phyloP scores from a whole-genome alignment of 1,284 basidiomycete genomes.

The Agroathelia rolfsii region DNA sequence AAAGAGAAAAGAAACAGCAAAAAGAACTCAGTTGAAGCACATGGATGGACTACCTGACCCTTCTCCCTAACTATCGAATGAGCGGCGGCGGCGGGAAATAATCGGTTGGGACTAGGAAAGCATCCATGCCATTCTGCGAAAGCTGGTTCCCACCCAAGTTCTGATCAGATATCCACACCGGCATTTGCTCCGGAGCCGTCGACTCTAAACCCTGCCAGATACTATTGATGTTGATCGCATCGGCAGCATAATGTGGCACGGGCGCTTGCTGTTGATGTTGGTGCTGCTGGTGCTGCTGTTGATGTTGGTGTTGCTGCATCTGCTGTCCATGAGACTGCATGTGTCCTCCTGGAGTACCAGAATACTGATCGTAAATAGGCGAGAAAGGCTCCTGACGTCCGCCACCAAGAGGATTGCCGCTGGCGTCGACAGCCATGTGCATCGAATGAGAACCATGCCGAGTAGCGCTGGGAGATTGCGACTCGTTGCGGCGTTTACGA shows the following conservation, averaged over 20 bases:
- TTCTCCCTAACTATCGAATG: constrained; percentile 68
- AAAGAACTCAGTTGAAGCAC: no score
- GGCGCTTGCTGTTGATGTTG: constrained; percentile 18
- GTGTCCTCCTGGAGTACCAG: constrained; percentile 22
- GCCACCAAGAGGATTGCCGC: constrained; percentile 10
- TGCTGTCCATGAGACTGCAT: constrained; percentile 11
- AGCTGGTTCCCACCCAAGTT: constrained; percentile 65
- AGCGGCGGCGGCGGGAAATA: constrained; percentile 60
- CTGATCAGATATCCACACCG: constrained; percentile 76
- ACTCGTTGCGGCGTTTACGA: constrained; percentile 51
- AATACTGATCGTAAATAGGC: constrained; percentile 25
- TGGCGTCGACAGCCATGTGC: constrained; percentile 28
- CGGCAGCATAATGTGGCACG: constrained; percentile 20
- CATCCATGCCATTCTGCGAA: constrained; percentile 72
- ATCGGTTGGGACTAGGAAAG: constrained; percentile 67
- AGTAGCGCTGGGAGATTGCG: constrained; percentile 47
- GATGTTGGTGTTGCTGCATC: constrained; percentile 2
- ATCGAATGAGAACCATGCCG: constrained; percentile 37
- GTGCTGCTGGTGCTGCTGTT: constrained; percentile 15
- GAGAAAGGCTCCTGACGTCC: constrained; percentile 22
- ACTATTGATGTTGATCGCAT: constrained; percentile 50
- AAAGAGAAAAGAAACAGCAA: no score
- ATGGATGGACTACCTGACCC: no score
- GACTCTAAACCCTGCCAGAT: constrained; percentile 68
- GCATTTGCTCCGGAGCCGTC: constrained; percentile 62